Evolutionary conservation across 345 rosid genomes (phyloP).

Genomic region (Anacardium occidentale): DNA sequence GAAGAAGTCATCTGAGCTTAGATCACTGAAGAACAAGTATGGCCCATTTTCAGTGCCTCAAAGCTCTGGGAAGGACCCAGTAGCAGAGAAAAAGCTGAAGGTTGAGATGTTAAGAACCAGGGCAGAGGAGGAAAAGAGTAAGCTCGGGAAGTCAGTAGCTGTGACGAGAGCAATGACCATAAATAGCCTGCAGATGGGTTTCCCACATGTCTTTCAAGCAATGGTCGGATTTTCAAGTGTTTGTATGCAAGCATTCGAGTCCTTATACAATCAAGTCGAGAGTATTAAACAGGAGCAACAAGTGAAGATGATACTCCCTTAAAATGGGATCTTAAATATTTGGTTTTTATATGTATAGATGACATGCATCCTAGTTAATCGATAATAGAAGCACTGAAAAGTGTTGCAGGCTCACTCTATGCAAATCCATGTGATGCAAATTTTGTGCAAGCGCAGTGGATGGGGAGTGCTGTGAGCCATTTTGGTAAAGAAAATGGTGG

Average conservation of each 20-base stretch:
- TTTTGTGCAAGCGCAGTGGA: too few species aligned
- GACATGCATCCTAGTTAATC: too few species aligned
- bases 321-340: conserved; percentile 10
- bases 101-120: conserved; percentile 57
- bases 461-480: too few species aligned
- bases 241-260: conserved; percentile 84
- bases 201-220: conserved; percentile 88
- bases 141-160: conserved; percentile 70
- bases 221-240: conserved; percentile 92
- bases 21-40: conserved; percentile 69
- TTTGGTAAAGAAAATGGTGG: too few species aligned
- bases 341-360: conserved; percentile 21
- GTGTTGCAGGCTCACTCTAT: too few species aligned
- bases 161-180: conserved; percentile 81
- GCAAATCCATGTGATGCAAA: too few species aligned
- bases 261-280: conserved; percentile 74
- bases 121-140: conserved; percentile 83
- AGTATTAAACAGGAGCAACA: conserved; percentile 44
- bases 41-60: conserved; percentile 63
- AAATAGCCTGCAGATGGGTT: conserved; percentile 90
- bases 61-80: conserved; percentile 46
- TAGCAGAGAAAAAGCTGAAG: conserved; percentile 62
- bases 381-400: too few species aligned
- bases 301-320: conserved; percentile 50
- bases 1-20: conserved; percentile 62